Percentiles rank a stretch among this genome's conserved stretches.
phyloP scores from a whole-genome alignment of 2,329 filamentous ascomycete genomes.

The Ascochyta koolunga region DNA sequence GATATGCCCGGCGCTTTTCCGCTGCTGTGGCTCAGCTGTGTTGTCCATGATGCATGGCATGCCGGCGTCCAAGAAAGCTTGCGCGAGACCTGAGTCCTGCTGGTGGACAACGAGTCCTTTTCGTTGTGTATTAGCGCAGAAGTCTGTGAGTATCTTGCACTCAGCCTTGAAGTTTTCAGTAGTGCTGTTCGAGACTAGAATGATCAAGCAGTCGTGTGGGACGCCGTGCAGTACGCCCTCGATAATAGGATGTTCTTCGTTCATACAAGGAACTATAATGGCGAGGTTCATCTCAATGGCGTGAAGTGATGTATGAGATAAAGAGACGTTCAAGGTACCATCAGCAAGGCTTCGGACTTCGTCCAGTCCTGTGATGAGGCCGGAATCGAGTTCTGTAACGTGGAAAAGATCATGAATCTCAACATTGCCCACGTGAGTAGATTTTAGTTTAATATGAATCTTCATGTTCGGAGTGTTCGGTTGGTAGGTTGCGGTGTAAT shows the following conservation, averaged over 20 bases:
- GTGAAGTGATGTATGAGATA: slow-evolving; percentile 11
- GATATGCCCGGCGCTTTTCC: background rate
- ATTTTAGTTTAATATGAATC: background rate
- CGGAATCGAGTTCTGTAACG: slow-evolving; percentile 21
- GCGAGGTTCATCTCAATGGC: slow-evolving; percentile 18
- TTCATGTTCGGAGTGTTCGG: background rate
- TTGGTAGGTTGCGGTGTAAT: background rate
- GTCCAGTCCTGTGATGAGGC: background rate
- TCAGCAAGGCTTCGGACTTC: background rate
- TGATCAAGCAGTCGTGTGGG: slow-evolving; percentile 20
- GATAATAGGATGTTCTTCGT: slow-evolving; percentile 19
- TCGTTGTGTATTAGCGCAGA: slow-evolving; percentile 10
- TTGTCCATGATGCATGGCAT: background rate
- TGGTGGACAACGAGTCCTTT: slow-evolving; percentile 15
- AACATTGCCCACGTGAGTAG: slow-evolving; percentile 14
- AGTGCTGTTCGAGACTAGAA: slow-evolving; percentile 24
- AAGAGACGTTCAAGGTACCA: background rate
- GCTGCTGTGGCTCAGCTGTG: background rate
- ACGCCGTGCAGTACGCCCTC: slow-evolving; percentile 23
- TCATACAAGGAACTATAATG: slow-evolving; percentile 23
- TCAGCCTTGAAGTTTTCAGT: slow-evolving; percentile 12
- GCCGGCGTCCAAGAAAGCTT: slow-evolving; percentile 9
- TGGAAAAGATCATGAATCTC: slow-evolving; percentile 13
- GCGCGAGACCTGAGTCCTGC: slow-evolving; percentile 14
- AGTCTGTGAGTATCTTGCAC: slow-evolving; percentile 4